Conservation (phyloP, 768 basidiomycete species). For the Lactifluus hygrophoroides region DNA sequence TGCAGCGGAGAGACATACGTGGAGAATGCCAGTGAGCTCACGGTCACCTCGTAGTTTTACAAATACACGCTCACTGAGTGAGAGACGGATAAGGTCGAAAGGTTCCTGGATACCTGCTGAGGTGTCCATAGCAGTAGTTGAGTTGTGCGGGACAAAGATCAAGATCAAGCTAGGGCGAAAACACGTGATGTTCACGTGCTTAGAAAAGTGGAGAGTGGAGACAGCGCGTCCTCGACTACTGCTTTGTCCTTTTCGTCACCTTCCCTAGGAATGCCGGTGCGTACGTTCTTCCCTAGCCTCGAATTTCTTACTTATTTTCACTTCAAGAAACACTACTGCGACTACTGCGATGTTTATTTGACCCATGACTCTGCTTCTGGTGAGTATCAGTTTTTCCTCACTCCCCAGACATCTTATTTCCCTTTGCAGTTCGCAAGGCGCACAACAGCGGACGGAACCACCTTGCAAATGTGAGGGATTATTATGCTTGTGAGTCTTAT, state of each 20-base stretch:
- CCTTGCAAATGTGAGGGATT: constrained; percentile 91
- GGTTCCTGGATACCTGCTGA: constrained; percentile 85
- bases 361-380: constrained; percentile 94
- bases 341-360: constrained; percentile 89
- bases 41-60: constrained; percentile 95
- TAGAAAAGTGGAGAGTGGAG: not conserved
- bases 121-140: constrained; percentile 46
- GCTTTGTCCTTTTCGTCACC: not conserved
- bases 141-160: not conserved
- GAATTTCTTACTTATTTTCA: constrained; percentile 7
- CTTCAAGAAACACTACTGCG: constrained; percentile 82
- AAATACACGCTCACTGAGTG: constrained; percentile 95
- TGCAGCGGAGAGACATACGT: constrained; percentile 47
- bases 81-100: constrained; percentile 93
- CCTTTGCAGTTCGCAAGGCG: constrained; percentile 77
- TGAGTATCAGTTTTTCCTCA: constrained; percentile 26
- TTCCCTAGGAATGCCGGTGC: constrained; percentile 49
- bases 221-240: too few relatives aligned
- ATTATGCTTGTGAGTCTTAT: constrained; percentile 69
- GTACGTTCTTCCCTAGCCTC: constrained; percentile 23
- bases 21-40: constrained; percentile 83
- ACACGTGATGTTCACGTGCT: constrained; percentile 13
- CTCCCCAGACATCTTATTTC: not conserved
- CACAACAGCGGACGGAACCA: constrained; percentile 98
- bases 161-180: not conserved